A percentile compares a stretch with the other conserved stretches of the same genome.
Conservation (phyloP, 129 eudicot species). For the Daucus carota region DH1_v3.0 NC_030387.2:3761001-3761500, state of each 20-base stretch:
- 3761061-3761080: constrained; percentile 72
- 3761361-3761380: not conserved
- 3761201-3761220: not conserved
- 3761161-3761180: not conserved
- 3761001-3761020: constrained; percentile 72
- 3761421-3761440: not conserved
- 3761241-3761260: not conserved
- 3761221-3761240: not conserved
- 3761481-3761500: not conserved
- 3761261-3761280: not conserved
- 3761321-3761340: not conserved
- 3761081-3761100: constrained; percentile 80
- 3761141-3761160: not conserved
- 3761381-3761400: not conserved
- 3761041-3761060: constrained; percentile 66
- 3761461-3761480: not conserved
- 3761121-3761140: not conserved
- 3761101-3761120: constrained; percentile 44
- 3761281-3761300: not conserved
- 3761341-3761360: not conserved
- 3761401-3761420: not conserved
- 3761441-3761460: not conserved
- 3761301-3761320: not conserved
- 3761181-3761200: not conserved
- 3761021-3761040: constrained; percentile 88